Conservation (phyloP, 1,139 yeast species). For the Hyphopichia wangnamkhiaoensis region DNA sequence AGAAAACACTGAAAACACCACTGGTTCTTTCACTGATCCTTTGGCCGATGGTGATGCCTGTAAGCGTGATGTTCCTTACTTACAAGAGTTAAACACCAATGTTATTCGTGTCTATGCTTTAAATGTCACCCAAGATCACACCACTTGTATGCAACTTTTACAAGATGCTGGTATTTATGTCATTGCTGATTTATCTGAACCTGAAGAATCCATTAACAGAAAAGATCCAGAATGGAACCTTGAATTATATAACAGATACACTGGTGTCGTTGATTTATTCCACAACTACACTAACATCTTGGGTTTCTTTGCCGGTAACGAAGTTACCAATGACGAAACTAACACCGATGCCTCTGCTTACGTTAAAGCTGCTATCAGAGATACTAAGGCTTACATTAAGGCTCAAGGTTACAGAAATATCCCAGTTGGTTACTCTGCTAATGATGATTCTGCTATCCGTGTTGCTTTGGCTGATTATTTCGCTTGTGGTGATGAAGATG, state of each 20-base stretch:
- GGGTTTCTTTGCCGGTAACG: constrained; percentile 95
- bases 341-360: constrained; percentile 74
- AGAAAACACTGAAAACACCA: constrained; percentile 60
- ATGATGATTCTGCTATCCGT: constrained; percentile 74
- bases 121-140: constrained; percentile 78
- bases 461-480: constrained; percentile 78
- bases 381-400: constrained; percentile 78
- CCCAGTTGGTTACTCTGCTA: constrained; percentile 94
- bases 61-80: constrained; percentile 74
- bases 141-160: constrained; percentile 82
- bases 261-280: constrained; percentile 80
- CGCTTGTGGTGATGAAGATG: constrained; percentile 68
- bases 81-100: constrained; percentile 78
- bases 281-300: constrained; percentile 78
- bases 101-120: constrained; percentile 73
- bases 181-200: constrained; percentile 84
- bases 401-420: constrained; percentile 68
- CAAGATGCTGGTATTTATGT: constrained; percentile 89
- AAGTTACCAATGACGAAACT: constrained; percentile 57
- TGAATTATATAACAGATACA: constrained; percentile 69
- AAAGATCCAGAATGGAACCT: constrained; percentile 72
- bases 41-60: constrained; percentile 71
- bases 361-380: constrained; percentile 89
- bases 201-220: constrained; percentile 74
- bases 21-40: constrained; percentile 62